Evolutionary conservation across 2,329 filamentous ascomycete species (phyloP).

Genomic region (Trichoderma sp.): DNA sequence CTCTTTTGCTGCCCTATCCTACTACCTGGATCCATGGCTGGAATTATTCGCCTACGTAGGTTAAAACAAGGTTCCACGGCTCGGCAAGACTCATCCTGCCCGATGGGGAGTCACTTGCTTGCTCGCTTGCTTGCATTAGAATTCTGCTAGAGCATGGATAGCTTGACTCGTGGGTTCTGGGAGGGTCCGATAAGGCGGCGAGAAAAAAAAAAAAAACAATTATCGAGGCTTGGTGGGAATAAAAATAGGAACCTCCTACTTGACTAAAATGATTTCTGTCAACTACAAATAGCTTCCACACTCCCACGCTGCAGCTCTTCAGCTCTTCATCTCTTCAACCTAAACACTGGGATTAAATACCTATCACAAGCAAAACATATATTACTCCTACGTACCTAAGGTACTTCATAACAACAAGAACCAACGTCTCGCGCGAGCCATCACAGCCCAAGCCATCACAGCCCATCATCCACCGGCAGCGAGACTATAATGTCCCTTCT

Average conservation of each 20-base stretch:
- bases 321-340: not conserved
- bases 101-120: slow-evolving; percentile 12
- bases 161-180: slow-evolving; percentile 9
- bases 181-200: slow-evolving; percentile 4
- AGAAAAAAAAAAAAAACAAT: not conserved
- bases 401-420: not conserved
- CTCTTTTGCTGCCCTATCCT: not conserved
- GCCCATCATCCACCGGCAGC: not conserved
- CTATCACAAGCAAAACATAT: not conserved
- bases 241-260: not conserved
- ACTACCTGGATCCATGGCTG: not conserved
- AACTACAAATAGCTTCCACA: slow-evolving; percentile 11
- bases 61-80: not conserved
- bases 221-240: not conserved
- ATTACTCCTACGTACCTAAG: not conserved
- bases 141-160: not conserved
- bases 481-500: not conserved
- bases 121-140: slow-evolving; percentile 7
- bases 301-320: not conserved
- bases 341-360: not conserved
- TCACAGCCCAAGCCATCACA: not conserved
- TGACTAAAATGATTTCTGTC: not conserved
- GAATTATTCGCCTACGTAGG: not conserved
- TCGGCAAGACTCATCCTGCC: slow-evolving; percentile 7
- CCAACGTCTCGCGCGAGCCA: not conserved